A percentile compares a stretch with the other conserved stretches of the same genome.
Evolutionary conservation across 2,329 filamentous ascomycete species (phyloP).

Genomic region (Colletotrichum lindemuthianum): DNA sequence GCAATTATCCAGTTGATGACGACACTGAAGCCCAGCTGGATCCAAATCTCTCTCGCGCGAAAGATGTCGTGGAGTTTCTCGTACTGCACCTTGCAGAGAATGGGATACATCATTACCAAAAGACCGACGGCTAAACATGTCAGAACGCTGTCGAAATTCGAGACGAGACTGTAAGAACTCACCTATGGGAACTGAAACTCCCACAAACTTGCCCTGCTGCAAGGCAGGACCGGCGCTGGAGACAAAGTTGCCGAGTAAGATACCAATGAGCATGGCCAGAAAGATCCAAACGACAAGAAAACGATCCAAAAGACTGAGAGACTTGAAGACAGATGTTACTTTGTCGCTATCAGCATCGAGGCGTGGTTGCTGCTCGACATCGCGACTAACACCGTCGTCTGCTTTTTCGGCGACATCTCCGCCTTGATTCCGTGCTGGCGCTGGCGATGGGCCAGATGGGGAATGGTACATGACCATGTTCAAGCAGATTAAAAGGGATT

Average conservation of each 20-base stretch:
- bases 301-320: constrained; percentile 69
- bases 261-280: constrained; percentile 79
- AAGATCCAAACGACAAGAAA: constrained; percentile 79
- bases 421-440: no score
- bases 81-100: constrained; percentile 86
- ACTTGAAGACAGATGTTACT: constrained; percentile 59
- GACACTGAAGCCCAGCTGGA: constrained; percentile 81
- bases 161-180: constrained; percentile 27
- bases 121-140: constrained; percentile 73
- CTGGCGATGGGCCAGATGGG: no score
- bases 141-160: not conserved
- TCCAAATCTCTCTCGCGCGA: constrained; percentile 72
- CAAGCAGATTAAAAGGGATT: not conserved
- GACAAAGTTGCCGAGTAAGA: constrained; percentile 81
- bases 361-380: constrained; percentile 29
- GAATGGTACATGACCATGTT: not conserved
- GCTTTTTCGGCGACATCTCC: not conserved
- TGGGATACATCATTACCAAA: constrained; percentile 94
- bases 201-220: constrained; percentile 77
- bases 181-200: constrained; percentile 74
- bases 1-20: constrained; percentile 86
- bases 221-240: constrained; percentile 68
- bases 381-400: not conserved
- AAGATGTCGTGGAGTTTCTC: constrained; percentile 78
- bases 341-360: not conserved